Conservation (phyloP, 2,329 filamentous ascomycete genomes). For the Colletotrichum sidae region DNA sequence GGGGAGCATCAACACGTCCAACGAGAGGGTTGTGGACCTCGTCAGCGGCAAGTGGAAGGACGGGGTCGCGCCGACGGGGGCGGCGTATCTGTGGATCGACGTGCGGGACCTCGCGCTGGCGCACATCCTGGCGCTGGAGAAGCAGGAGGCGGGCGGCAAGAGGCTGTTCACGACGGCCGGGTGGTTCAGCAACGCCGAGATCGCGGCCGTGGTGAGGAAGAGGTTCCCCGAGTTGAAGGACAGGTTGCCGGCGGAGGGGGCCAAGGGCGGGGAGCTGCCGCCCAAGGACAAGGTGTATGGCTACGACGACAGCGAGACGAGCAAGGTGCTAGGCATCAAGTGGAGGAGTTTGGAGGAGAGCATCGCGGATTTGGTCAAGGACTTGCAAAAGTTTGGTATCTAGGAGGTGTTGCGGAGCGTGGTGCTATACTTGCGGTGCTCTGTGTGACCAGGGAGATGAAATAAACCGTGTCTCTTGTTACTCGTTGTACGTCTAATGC, state of each 20-base stretch:
- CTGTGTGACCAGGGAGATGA: no score
- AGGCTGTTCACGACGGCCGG: slow-evolving; percentile 63
- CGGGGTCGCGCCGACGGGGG: slow-evolving; percentile 54
- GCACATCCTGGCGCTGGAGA: slow-evolving; percentile 64
- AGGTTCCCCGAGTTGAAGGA: slow-evolving; percentile 64
- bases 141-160: slow-evolving; percentile 59
- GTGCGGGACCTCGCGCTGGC: slow-evolving; percentile 67
- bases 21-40: slow-evolving; percentile 61
- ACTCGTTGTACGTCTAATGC: no score
- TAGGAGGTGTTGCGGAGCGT: slow-evolving; percentile 15
- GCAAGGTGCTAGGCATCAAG: slow-evolving; percentile 70
- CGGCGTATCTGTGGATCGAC: slow-evolving; percentile 63
- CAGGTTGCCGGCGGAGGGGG: slow-evolving; percentile 57
- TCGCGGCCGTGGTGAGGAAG: slow-evolving; percentile 56
- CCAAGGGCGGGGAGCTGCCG: slow-evolving; percentile 56
- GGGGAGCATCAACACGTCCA: slow-evolving; percentile 64
- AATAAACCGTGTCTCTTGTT: no score
- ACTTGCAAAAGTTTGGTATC: slow-evolving; percentile 43
- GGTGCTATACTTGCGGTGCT: no score
- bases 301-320: slow-evolving; percentile 69
- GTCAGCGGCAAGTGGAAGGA: slow-evolving; percentile 63
- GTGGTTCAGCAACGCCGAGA: slow-evolving; percentile 57
- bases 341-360: slow-evolving; percentile 72
- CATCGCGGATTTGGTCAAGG: slow-evolving; percentile 68
- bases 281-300: slow-evolving; percentile 58